These are phyloP conservation scores for Fusarium sp. DNA, from an alignment of 2,329 filamentous ascomycete species.

Conservation along the genomic window DNA sequence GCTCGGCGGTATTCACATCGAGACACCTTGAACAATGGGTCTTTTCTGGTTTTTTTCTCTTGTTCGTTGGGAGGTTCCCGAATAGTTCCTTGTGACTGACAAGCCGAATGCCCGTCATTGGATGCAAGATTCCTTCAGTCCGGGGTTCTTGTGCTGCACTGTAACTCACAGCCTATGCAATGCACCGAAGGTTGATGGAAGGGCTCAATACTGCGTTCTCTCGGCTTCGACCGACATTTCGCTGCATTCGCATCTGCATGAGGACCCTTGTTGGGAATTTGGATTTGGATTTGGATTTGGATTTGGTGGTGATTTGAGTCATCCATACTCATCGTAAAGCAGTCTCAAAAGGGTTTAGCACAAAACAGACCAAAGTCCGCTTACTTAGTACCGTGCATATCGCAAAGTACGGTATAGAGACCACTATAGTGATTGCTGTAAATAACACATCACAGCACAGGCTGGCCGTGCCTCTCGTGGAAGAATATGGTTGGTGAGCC, in stretches of 20 bases:
- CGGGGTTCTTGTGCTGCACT: not conserved
- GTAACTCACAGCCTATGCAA: conserved; percentile 14
- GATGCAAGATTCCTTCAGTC: conserved; percentile 22
- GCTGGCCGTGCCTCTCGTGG: conserved; percentile 17
- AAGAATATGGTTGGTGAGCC: conserved; percentile 5
- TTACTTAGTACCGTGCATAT: conserved; percentile 7
- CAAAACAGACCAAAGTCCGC: conserved; percentile 13
- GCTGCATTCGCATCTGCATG: conserved; percentile 7
- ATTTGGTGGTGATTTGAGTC: conserved; percentile 6
- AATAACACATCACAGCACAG: conserved; percentile 2
- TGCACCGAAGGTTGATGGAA: conserved; percentile 12
- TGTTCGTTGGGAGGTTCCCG: conserved; percentile 2
- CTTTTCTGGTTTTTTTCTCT: not conserved
- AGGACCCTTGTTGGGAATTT: conserved; percentile 1
- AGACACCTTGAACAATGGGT: conserved; percentile 17
- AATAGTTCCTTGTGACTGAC: not conserved
- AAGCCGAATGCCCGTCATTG: conserved; percentile 7
- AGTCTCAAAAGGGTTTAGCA: conserved; percentile 17
- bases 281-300: not conserved
- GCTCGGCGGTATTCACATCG: conserved; percentile 28
- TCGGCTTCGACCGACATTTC: conserved; percentile 21
- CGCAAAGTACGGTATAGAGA: not conserved
- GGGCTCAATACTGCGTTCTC: conserved; percentile 9
- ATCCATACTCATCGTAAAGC: conserved; percentile 12
- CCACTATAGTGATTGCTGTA: conserved; percentile 5